phyloP scores from a whole-genome alignment of 2,329 filamentous ascomycete genomes.

The Passalora sequoiae region DNA sequence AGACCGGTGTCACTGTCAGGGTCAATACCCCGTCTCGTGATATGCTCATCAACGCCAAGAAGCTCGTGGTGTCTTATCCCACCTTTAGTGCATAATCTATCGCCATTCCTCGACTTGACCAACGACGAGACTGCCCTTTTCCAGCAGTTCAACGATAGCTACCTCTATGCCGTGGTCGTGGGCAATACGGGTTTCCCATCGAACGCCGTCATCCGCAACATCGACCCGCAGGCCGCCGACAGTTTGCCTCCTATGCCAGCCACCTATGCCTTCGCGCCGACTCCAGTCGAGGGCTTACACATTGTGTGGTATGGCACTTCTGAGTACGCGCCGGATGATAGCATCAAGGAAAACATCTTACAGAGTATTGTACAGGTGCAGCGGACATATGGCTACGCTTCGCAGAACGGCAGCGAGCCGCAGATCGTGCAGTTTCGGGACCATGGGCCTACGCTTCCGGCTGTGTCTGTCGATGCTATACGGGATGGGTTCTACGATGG shows the following conservation, averaged over 20 bases:
- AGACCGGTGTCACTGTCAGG: constrained; percentile 24
- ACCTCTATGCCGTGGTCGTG: not conserved
- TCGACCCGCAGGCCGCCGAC: not conserved
- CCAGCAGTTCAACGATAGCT: constrained; percentile 5
- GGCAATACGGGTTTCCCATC: constrained; percentile 1
- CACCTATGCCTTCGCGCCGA: constrained; percentile 1
- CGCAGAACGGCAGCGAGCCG: constrained; percentile 7
- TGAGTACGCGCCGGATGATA: not conserved
- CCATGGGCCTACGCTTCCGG: constrained; percentile 29
- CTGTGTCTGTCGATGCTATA: constrained; percentile 23
- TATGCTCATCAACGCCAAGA: constrained; percentile 31
- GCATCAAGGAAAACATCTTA: not conserved
- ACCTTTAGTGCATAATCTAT: not conserved
- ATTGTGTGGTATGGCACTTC: constrained; percentile 1
- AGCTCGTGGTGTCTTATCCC: constrained; percentile 3
- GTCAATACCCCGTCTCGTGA: constrained; percentile 29
- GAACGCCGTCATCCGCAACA: not conserved
- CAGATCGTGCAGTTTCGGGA: constrained; percentile 21
- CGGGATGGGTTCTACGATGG: constrained; percentile 27
- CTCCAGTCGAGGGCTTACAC: not conserved
- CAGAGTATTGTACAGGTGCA: not conserved
- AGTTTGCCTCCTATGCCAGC: not conserved
- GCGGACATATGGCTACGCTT: constrained; percentile 1
- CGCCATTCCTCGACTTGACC: constrained; percentile 1
- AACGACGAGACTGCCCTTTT: not conserved